phyloP scores from a whole-genome alignment of 306 rosid species.

The Rosa chinensis region DNA sequence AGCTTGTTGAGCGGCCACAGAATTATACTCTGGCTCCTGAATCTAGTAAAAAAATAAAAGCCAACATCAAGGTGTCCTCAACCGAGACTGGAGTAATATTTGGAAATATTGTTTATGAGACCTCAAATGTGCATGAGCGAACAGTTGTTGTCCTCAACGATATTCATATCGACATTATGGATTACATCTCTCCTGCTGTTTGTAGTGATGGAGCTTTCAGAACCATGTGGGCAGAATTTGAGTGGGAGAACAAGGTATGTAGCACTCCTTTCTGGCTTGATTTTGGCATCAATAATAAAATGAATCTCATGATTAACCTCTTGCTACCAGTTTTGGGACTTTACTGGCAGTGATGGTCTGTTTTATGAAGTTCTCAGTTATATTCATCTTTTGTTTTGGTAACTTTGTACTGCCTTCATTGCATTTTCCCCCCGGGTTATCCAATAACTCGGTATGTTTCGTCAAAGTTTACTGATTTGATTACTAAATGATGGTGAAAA shows the following conservation, averaged over 20 bases:
- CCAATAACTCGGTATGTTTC: not conserved
- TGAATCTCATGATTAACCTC: not conserved
- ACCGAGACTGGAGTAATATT: conserved; percentile 79
- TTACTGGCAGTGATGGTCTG: not conserved
- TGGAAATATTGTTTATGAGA: conserved; percentile 75
- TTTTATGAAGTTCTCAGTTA: conserved; percentile 1
- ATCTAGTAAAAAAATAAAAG: conserved; percentile 73
- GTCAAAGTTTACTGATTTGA: not conserved
- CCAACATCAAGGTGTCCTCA: conserved; percentile 77
- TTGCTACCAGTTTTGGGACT: not conserved
- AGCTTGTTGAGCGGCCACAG: conserved; percentile 80
- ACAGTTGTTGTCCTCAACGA: conserved; percentile 73
- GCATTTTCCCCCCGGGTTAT: not conserved
- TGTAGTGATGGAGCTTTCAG: conserved; percentile 69
- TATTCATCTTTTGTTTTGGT: not conserved
- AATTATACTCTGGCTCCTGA: conserved; percentile 79
- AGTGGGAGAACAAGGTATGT: conserved; percentile 83
- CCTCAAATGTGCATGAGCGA: conserved; percentile 71
- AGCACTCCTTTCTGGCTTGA: not conserved
- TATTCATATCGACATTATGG: conserved; percentile 84
- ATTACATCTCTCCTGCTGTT: conserved; percentile 72
- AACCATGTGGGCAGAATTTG: conserved; percentile 89
- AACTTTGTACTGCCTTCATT: not conserved
- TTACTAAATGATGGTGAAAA: not conserved
- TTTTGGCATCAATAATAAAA: not conserved